Evolutionary conservation across 495 filamentous ascomycete species (phyloP), one percentile per base, ranked within the genome.

Genomic region (Lasiosphaeria miniovina): DNA sequence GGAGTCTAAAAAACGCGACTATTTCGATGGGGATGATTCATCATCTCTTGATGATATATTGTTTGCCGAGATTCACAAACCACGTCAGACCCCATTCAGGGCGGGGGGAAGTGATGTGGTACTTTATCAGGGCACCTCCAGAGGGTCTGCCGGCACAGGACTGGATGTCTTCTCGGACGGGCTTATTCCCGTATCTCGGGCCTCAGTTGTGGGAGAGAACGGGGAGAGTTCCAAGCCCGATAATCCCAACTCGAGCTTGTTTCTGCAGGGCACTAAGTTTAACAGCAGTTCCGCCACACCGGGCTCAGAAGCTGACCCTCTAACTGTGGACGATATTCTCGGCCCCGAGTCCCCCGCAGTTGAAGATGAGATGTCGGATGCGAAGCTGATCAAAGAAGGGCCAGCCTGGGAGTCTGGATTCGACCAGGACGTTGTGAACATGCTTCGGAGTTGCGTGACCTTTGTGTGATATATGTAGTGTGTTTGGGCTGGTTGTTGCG

Each of bases 381-480:
- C 49, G 7, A 54, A 61, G 17, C 24, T 2, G 24, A 24, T 24
- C 24, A 24, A 24, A 24, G 24, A 24, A 24, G 71, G 77, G 50
- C 79, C 80, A 12, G 69, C 61, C 3, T 83, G 80, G 80, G 66
- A 80, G 10, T 67, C 75, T 33, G 75, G 78, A 14, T 75, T 81
- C 54, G 77, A 83, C 49, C 59, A 74, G 6, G 79, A 76, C 12
- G 55, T 83, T 41, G 69, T 83, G 51, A 66, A 81, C 38, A 68
- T 74, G 43, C 75, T 80, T 48, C 74, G 80, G 58, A 78, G 76
- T 8, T 72, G 65, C 62, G 78, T 82, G 31, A 78, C 78, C 9
- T 82, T 84, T 68, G 71, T 84, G 0, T 70, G 62, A 70, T 24
- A 24, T 24, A 1, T 24, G 24, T 24, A 24, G 24, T 24, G 24